Conservation (phyloP, 2,329 filamentous ascomycete species). For the Orbilia blumenaviensis region DNA sequence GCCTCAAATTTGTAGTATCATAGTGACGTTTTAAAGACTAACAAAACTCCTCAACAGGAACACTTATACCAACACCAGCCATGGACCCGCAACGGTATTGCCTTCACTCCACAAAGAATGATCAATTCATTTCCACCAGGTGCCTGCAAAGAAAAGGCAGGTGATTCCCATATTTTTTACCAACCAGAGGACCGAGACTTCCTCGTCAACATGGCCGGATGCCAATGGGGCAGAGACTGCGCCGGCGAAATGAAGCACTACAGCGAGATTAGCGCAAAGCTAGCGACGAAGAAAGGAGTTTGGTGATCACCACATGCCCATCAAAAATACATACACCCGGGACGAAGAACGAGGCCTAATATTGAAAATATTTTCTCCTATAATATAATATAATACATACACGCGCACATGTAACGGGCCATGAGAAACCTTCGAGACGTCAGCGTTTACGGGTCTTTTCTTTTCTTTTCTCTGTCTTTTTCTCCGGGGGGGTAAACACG, state of each 20-base stretch:
- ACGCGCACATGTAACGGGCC: not conserved
- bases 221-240: constrained; percentile 95
- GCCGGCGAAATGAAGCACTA: constrained; percentile 98
- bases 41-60: constrained; percentile 64
- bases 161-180: constrained; percentile 84
- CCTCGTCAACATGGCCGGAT: constrained; percentile 97
- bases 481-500: not conserved
- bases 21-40: no score
- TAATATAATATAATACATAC: no score
- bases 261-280: constrained; percentile 85
- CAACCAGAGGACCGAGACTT: constrained; percentile 86
- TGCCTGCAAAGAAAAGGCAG: constrained; percentile 81
- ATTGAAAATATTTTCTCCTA: no score
- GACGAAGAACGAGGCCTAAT: not conserved
- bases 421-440: not conserved
- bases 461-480: not conserved
- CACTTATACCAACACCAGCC: constrained; percentile 90
- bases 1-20: no score
- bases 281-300: constrained; percentile 86
- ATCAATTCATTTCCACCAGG: constrained; percentile 94
- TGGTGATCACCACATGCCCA: constrained; percentile 61
- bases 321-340: not conserved
- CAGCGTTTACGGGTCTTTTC: not conserved
- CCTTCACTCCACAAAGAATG: constrained; percentile 87
- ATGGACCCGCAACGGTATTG: constrained; percentile 88